A percentile compares a stretch with the other conserved stretches of the same genome.
These are phyloP conservation scores for Cyclotella baltica DNA, from an alignment of 108 stramenopile genomes.

Conservation along the genomic window DNA sequence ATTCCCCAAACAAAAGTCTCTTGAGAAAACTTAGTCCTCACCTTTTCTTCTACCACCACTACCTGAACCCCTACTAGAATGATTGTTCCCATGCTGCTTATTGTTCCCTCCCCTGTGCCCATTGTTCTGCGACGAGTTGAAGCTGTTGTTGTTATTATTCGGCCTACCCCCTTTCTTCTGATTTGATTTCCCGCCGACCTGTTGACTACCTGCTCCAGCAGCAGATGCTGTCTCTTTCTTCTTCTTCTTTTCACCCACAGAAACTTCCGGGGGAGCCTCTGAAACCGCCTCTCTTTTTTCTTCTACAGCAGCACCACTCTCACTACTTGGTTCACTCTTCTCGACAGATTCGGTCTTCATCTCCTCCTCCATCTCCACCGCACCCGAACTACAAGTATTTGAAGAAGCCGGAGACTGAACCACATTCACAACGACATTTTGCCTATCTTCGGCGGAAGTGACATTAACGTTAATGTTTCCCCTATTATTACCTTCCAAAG, in stretches of 20 bases:
- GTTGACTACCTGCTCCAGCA: not conserved
- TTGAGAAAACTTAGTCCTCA: not conserved
- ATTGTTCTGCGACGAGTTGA: not conserved
- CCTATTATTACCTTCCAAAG: not conserved
- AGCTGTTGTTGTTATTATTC: not conserved
- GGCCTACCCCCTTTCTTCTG: not conserved
- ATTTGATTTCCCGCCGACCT: not conserved
- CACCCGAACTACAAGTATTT: not conserved
- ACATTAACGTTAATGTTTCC: not conserved
- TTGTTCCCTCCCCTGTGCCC: slow-evolving; percentile 1
- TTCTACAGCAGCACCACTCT: not conserved
- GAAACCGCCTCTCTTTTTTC: not conserved
- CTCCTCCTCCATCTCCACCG: not conserved
- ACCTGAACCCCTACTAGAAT: slow-evolving; percentile 3
- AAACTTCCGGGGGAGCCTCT: not conserved
- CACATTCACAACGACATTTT: slow-evolving; percentile 9
- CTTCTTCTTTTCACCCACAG: slow-evolving; percentile 3
- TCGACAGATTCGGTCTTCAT: not conserved
- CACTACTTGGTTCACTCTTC: not conserved
- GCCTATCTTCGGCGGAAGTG: not conserved
- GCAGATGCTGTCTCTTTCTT: not conserved
- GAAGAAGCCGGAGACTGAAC: not conserved
- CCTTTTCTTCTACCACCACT: slow-evolving; percentile 26
- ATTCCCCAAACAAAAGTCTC: not conserved
- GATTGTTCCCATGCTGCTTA: slow-evolving; percentile 2